Conservation (phyloP, 2,329 filamentous ascomycete genomes). For the Zelopaecilomyces penicillatus region DNA sequence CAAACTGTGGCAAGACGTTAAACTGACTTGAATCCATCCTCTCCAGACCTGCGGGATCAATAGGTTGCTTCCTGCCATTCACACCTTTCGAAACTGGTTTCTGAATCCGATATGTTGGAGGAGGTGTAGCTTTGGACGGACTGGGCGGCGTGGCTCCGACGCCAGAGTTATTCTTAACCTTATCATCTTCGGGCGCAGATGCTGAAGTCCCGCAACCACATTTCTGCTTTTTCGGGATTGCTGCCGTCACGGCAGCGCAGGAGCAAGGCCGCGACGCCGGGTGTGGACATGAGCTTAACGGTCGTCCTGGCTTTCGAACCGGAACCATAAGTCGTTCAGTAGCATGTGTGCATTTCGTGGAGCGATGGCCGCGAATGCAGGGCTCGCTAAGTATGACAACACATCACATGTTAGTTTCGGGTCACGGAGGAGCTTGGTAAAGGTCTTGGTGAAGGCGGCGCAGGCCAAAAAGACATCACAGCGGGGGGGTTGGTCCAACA, state of each 20-base stretch:
- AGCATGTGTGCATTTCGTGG: slow-evolving; percentile 64
- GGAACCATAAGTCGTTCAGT: slow-evolving; percentile 60
- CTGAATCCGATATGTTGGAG: slow-evolving; percentile 33
- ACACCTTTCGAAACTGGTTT: slow-evolving; percentile 32
- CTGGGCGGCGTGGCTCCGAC: slow-evolving; percentile 20
- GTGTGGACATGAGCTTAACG: slow-evolving; percentile 61
- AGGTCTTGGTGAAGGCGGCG: neutral
- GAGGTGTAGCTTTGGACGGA: slow-evolving; percentile 19
- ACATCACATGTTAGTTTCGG: neutral
- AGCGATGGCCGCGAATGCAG: slow-evolving; percentile 68
- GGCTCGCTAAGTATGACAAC: slow-evolving; percentile 46
- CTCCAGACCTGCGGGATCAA: slow-evolving; percentile 39
- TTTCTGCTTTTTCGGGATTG: slow-evolving; percentile 50
- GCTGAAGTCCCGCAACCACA: slow-evolving; percentile 41
- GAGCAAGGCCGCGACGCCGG: slow-evolving; percentile 52
- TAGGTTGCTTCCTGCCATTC: slow-evolving; percentile 37
- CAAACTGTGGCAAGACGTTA: slow-evolving; percentile 35
- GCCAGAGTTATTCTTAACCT: slow-evolving; percentile 17
- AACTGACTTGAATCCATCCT: slow-evolving; percentile 46
- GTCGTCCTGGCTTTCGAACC: slow-evolving; percentile 63
- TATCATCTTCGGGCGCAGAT: slow-evolving; percentile 13
- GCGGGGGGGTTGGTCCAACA: slow-evolving; percentile 21
- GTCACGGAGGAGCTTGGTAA: neutral
- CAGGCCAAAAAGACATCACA: neutral
- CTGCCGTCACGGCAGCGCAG: slow-evolving; percentile 56